Percentiles rank a stretch among this genome's conserved stretches.
These are phyloP conservation scores for Heliamphora pulchella DNA, from an alignment of 179 eudicot genomes.

Conservation along the genomic window DNA sequence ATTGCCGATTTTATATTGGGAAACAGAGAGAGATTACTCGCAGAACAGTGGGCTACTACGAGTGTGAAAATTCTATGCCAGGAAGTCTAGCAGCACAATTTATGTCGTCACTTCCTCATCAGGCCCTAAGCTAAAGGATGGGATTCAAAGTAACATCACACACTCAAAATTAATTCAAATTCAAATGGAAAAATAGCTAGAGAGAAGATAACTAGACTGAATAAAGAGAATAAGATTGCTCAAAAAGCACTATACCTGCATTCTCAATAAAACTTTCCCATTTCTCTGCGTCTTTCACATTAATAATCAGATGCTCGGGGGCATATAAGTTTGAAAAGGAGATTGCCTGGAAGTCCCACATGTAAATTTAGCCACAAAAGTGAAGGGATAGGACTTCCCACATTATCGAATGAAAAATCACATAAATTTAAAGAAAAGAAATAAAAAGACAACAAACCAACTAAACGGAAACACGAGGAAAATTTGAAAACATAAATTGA, in stretches of 20 bases:
- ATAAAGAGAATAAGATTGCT: neutral
- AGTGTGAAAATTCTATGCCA: no score
- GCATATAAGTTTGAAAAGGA: slow-evolving; percentile 89
- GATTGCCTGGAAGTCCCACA: slow-evolving; percentile 55
- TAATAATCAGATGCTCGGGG: slow-evolving; percentile 95
- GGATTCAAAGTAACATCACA: neutral
- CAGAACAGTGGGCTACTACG: no score
- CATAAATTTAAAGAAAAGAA: neutral
- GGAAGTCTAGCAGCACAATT: no score
- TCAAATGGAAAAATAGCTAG: neutral
- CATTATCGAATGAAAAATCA: neutral
- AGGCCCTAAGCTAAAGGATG: no score
- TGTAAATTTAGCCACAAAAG: slow-evolving; percentile 10
- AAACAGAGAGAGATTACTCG: no score
- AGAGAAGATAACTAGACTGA: neutral
- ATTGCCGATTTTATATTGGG: no score
- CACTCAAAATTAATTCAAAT: neutral
- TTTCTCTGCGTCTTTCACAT: slow-evolving; percentile 94
- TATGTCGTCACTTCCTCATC: no score
- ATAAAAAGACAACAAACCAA: neutral
- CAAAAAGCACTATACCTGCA: slow-evolving; percentile 52
- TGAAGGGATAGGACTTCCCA: neutral
- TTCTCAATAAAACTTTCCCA: slow-evolving; percentile 92
- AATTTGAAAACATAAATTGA: no score
- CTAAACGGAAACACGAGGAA: neutral